Evolutionary conservation across 2,329 filamentous ascomycete species (phyloP), one percentile per base, ranked within the genome.

Genomic region (Juglanconis sp.): DNA sequence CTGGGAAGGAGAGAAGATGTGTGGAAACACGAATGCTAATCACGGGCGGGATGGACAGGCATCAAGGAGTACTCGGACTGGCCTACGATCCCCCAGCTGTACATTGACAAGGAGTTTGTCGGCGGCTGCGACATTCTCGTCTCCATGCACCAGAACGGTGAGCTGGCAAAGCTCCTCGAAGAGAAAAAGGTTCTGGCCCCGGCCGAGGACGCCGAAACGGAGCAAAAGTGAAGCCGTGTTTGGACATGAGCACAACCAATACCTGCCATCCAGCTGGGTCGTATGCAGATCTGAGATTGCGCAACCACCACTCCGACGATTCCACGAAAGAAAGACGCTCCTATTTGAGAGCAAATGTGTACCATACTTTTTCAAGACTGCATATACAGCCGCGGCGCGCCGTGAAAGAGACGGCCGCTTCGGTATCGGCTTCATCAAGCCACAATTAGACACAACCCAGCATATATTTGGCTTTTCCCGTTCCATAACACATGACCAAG

Each of bases 21-120:
- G 36, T 11, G 40, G n/a, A 38, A 17, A 31, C 17, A 36, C 30
- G n/a, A 47, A 10, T 40, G 13, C 32, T 31, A 42, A 48, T 42
- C 24, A 64, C 62, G 15, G 38, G 17, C 30, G 46, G 35, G 15
- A 3, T 17, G 13, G 11, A 49, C 48, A 93, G 94, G 95, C 56
- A 96, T 99, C 79, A 99, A 99, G 79, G 94, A 99, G 77, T 99
- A 95, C 81, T 96, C 93, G 1, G 95, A 98, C 73, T 99, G 95
- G 95, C 95, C 95, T 13, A 99, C 95, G 24, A 98, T 99, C 73
- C 95, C 95, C 6, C 95, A 99, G 76, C 83, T 99, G 17, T 99
- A 98, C 76, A 82, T 99, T 55, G 87, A 96, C 65, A 94, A 94
- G 78, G 94, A 99, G 74, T 99, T 99, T 73, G 82, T 99, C 51